Evolutionary conservation across 192 early-diverging fungal genomes (phyloP), one percentile per base, ranked within the genome.

Genomic region (Paraglomus brasilianum): DNA sequence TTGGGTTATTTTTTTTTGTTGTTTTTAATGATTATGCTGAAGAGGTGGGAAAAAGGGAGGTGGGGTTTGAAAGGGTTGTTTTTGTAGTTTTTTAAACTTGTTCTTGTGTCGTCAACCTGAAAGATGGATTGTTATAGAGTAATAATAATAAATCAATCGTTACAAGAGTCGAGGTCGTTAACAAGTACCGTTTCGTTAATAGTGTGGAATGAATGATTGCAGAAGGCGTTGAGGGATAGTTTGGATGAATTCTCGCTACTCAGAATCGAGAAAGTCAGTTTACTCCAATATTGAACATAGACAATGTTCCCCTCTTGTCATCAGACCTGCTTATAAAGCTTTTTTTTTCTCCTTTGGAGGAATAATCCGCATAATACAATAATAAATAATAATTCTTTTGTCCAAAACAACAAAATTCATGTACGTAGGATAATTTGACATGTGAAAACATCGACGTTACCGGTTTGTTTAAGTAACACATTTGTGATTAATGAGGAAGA

Each of bases 181-280:
- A n/a, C 21, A 60, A 42, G n/a, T 43, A 30, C 11, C 39, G 11
- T 60, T 17, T 38, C 58, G 17, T 14, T 38, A 38, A 57, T 38
- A 57, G 24, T 24, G 55, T 40, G 8, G 21, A 61, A 61, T 40
- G 58, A 61, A 42, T 61, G 58, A 61, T 61, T 61, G 58, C 58
- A 21, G 44, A 41, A 42, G 58, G 39, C 58, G 44, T 61, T 17
- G 39, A 61, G 21, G 58, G 38, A 38, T 38, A 42, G 38, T 38
- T 61, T 61, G 58, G 44, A 19, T 44, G 40, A 30, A 30, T 56
- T 56, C 36, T 59, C 41, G 39, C 56, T n/a, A 59, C n/a, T 59
- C 58, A 61, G 44, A 38, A 61, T 61, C 11, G 53, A 21, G 38
- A 5, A 56, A 22, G 38, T 61, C 14, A 44, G 43, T 38, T 61